These are phyloP conservation scores for Citrus cavaleriei DNA, from an alignment of 345 rosid species.

Conservation along the genomic window DNA sequence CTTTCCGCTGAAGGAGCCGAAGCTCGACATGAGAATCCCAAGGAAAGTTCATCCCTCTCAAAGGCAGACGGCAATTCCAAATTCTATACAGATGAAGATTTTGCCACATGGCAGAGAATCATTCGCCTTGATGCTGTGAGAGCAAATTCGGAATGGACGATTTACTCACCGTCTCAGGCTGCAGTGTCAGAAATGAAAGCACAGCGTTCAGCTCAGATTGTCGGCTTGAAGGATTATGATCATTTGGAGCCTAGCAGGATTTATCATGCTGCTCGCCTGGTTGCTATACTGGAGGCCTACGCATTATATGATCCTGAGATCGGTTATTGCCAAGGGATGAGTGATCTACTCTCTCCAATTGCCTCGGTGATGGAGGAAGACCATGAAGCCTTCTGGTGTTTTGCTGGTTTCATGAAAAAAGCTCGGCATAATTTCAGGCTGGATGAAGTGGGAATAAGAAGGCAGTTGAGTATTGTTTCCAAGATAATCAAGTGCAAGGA, in stretches of 20 bases:
- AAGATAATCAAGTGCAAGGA: conserved; percentile 87
- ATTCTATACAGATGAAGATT: conserved; percentile 59
- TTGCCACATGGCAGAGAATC: conserved; percentile 82
- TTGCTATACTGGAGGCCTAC: conserved; percentile 86
- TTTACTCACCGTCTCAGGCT: conserved; percentile 71
- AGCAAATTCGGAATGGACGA: conserved; percentile 75
- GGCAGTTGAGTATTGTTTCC: conserved; percentile 75
- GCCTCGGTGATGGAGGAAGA: conserved; percentile 77
- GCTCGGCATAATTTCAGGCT: conserved; percentile 91
- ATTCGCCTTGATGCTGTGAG: conserved; percentile 91
- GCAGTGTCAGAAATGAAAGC: conserved; percentile 55
- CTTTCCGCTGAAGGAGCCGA: conserved; percentile 32
- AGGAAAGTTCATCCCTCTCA: conserved; percentile 28
- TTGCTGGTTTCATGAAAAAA: conserved; percentile 89
- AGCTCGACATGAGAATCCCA: conserved; percentile 22
- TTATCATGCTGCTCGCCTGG: conserved; percentile 82
- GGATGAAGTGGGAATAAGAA: conserved; percentile 87
- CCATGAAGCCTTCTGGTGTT: conserved; percentile 87
- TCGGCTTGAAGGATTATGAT: conserved; percentile 73
- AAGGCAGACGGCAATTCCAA: conserved; percentile 28
- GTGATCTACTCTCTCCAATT: conserved; percentile 84
- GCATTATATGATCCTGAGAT: conserved; percentile 79
- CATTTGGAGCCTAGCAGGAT: conserved; percentile 78
- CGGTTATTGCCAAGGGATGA: conserved; percentile 98
- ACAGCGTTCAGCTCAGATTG: conserved; percentile 48